Conservation (phyloP, 306 rosid genomes). For the Vigna radiata region DNA sequence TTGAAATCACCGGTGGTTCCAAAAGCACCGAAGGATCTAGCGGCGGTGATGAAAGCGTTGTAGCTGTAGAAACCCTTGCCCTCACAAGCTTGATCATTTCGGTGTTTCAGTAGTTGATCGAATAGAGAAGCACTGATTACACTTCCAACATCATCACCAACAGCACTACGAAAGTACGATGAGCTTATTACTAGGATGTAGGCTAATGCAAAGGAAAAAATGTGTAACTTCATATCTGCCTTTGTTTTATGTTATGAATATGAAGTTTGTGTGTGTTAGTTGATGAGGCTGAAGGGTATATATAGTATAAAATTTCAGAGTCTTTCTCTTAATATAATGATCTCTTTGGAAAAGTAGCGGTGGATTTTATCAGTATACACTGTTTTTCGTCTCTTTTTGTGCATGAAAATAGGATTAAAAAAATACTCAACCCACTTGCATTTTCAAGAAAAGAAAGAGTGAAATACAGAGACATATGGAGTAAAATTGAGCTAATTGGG, state of each 20-base stretch:
- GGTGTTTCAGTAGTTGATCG: constrained; percentile 50
- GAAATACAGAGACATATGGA: too few species aligned
- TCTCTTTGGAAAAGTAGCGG: not conserved
- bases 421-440: too few species aligned
- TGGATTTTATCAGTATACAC: not conserved
- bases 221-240: constrained; percentile 6
- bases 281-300: not conserved
- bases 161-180: not conserved
- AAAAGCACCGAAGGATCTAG: constrained; percentile 46
- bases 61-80: constrained; percentile 50
- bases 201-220: not conserved
- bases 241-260: not conserved
- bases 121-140: constrained; percentile 34
- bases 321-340: not conserved
- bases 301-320: not conserved
- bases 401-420: too few species aligned
- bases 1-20: constrained; percentile 51
- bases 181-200: not conserved
- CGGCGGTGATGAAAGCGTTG: constrained; percentile 53
- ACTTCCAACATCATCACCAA: constrained; percentile 35
- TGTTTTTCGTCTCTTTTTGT: too few species aligned
- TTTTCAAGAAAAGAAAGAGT: too few species aligned
- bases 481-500: too few species aligned
- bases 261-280: not conserved
- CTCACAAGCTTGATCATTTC: constrained; percentile 50